phyloP scores from a whole-genome alignment of 768 basidiomycete species.

The Omphalotus guepiniiformis region DNA sequence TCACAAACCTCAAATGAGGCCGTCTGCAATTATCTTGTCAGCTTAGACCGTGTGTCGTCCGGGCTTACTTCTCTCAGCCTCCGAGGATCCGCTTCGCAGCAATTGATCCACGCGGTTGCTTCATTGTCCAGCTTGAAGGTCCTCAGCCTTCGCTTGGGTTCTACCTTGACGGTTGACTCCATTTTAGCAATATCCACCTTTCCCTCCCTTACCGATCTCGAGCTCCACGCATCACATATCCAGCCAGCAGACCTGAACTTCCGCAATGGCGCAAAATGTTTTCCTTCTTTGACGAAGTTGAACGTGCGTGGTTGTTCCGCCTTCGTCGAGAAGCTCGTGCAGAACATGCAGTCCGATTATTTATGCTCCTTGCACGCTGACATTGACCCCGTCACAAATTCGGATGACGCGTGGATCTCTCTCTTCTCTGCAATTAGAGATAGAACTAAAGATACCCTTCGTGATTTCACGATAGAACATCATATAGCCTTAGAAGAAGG shows the following conservation, averaged over 20 bases:
- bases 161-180: constrained; percentile 31
- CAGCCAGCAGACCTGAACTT: constrained; percentile 18
- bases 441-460: constrained; percentile 27
- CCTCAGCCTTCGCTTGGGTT: constrained; percentile 36
- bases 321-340: constrained; percentile 31
- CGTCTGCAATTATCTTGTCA: constrained; percentile 24
- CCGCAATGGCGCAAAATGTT: constrained; percentile 16
- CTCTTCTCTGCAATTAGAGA: constrained; percentile 27
- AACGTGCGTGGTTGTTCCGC: constrained; percentile 34
- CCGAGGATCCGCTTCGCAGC: constrained; percentile 31
- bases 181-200: constrained; percentile 34
- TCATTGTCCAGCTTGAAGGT: constrained; percentile 27
- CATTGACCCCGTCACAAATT: constrained; percentile 21
- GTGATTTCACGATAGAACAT: constrained; percentile 39
- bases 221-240: constrained; percentile 40
- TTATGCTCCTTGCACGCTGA: constrained; percentile 37
- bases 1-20: constrained; percentile 14
- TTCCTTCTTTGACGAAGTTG: constrained; percentile 34
- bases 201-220: constrained; percentile 34
- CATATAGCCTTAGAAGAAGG: constrained; percentile 28
- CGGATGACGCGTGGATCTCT: constrained; percentile 28
- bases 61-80: constrained; percentile 32
- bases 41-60: constrained; percentile 23
- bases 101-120: constrained; percentile 28
- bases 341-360: constrained; percentile 25